phyloP scores from a whole-genome alignment of 768 basidiomycete genomes.

The Calocybe gangraenosa region DNA sequence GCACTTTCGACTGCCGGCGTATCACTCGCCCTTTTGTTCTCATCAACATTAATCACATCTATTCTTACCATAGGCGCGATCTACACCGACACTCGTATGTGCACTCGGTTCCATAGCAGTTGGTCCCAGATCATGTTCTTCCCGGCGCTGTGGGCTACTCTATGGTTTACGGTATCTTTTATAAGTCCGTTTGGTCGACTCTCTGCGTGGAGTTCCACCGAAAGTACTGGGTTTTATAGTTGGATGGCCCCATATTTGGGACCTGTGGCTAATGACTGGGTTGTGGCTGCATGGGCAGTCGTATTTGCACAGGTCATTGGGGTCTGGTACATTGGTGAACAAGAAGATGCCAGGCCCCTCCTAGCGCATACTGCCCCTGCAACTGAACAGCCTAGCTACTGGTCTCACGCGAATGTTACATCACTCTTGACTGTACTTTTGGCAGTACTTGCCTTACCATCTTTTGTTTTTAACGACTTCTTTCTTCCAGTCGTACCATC shows the following conservation, averaged over 20 bases:
- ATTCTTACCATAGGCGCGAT: conserved; percentile 34
- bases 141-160: conserved; percentile 64
- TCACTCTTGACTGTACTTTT: conserved; percentile 37
- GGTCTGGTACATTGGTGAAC: conserved; percentile 52
- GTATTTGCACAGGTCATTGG: conserved; percentile 52
- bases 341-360: conserved; percentile 18
- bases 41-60: conserved; percentile 41
- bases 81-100: conserved; percentile 33
- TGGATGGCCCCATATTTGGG: conserved; percentile 65
- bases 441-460: conserved; percentile 49
- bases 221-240: conserved; percentile 47
- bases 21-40: conserved; percentile 44
- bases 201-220: conserved; percentile 64
- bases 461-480: conserved; percentile 37
- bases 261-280: conserved; percentile 63
- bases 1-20: conserved; percentile 51
- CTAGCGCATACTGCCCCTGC: conserved; percentile 12
- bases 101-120: conserved; percentile 23
- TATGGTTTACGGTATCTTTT: conserved; percentile 52
- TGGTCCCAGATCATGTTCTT: conserved; percentile 55
- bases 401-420: conserved; percentile 19
- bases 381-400: conserved; percentile 10
- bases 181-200: conserved; percentile 69
- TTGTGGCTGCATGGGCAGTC: conserved; percentile 72
- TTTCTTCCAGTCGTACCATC: conserved; percentile 36